Evolutionary conservation across 768 basidiomycete species (phyloP).

Genomic region (Collybia nuda): DNA sequence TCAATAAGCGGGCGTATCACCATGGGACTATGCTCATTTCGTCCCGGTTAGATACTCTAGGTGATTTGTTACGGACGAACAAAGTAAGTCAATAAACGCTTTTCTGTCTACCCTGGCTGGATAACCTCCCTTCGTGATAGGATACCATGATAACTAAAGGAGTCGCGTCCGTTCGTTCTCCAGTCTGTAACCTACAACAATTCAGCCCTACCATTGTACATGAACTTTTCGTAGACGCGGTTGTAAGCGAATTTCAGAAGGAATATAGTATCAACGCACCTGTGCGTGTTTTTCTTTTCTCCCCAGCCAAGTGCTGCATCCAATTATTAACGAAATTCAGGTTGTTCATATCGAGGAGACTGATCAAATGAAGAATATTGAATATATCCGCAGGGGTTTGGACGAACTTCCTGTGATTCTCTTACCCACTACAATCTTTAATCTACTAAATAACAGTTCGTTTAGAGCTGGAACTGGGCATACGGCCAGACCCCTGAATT

Average conservation of each 20-base stretch:
- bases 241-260: conserved; percentile 64
- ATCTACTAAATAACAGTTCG: conserved; percentile 1
- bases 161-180: conserved; percentile 89
- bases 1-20: conserved; percentile 88
- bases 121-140: conserved; percentile 33
- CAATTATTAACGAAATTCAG: conserved; percentile 24
- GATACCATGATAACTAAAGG: conserved; percentile 81
- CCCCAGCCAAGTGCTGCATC: neutral
- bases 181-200: conserved; percentile 80
- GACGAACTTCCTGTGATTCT: conserved; percentile 66
- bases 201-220: conserved; percentile 57
- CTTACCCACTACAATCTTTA: neutral
- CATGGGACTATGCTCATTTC: conserved; percentile 99
- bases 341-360: conserved; percentile 44
- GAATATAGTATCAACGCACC: conserved; percentile 45
- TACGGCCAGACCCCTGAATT: conserved; percentile 96
- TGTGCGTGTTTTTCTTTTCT: conserved; percentile 16
- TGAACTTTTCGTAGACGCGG: conserved; percentile 65
- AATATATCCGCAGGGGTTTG: conserved; percentile 69
- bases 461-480: conserved; percentile 88
- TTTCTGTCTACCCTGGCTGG: neutral
- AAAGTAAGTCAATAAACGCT: conserved; percentile 43
- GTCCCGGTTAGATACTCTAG: conserved; percentile 69
- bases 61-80: conserved; percentile 63
- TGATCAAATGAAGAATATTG: conserved; percentile 39